Base-by-base conservation (phyloP, 2,329 filamentous ascomycete genomes). In the Fusarium ambrosium region DNA sequence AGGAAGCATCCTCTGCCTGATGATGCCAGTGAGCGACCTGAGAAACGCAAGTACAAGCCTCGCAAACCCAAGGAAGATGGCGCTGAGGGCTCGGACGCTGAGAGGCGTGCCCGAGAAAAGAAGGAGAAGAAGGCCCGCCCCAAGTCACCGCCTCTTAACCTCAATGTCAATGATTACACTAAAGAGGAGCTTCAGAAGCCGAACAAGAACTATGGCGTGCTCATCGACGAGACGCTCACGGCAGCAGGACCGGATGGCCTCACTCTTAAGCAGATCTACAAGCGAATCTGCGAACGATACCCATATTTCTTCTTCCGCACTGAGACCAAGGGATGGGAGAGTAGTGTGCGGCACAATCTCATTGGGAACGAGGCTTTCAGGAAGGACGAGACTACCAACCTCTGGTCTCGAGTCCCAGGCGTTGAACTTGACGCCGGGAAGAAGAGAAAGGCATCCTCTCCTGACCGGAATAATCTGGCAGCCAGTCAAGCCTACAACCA, bases 21-120 rank as follows among this genome's bases (percentile, higher is more conserved):
- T 45, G 85, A 88, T n/a, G 85, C 82, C 9, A 82, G 84, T 2
- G 87, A 89, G 53, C 86, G 85, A 67, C 86, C 87, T 2, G 90
- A 92, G 81, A 92, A 92, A 83, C 87, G 91, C 69, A 92, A 91
- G 77, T 92, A 92, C 80, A 92, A 91, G 73, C 90, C 90, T 64
- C 85, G 91, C 63, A 92, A 89, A 78, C 86, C 87, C 9, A 88
- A 85, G 76, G 74, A 90, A 65, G 87, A 88, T 34, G 89, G 88
- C 34, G 86, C 84, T 69, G 88, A 89, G 74, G 89, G 86, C 4
- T 89, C 87, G 8, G 88, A 89, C 74, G 87, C 84, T n/a, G 89
- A 90, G 75, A 86, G 86, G 73, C 84, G 87, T n/a, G 84, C 86
- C 63, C 87, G 86, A 67, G 87, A 90, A 78, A 90, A 90, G 84